Conservation (phyloP, 139 green algal genomes). For the Gonium pectorale region DNA sequence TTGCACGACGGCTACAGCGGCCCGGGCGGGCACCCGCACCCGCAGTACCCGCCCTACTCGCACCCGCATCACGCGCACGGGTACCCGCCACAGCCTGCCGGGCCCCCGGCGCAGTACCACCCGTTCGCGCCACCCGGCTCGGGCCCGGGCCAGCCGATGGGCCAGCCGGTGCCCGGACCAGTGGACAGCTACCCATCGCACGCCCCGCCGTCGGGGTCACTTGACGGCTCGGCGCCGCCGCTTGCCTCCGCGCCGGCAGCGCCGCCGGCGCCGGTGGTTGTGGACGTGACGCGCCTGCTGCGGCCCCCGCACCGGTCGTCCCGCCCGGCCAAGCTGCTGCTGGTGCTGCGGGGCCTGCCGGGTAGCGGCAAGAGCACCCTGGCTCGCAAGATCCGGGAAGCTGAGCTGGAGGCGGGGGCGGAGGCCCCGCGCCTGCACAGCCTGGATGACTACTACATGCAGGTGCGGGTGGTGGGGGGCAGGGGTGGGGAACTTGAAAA, state of each 20-base stretch:
- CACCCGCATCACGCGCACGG: too few species aligned
- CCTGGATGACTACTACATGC: constrained; percentile 93
- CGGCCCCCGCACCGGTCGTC: constrained; percentile 47
- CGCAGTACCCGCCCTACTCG: too few species aligned
- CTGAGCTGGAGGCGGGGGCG: constrained; percentile 73
- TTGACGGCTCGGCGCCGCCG: too few species aligned
- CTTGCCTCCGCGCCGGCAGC: neutral
- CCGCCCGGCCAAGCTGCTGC: constrained; percentile 68
- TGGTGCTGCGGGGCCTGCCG: constrained; percentile 80
- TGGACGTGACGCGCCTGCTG: constrained; percentile 48
- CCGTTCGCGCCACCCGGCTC: too few species aligned
- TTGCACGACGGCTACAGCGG: too few species aligned
- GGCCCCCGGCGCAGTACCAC: too few species aligned
- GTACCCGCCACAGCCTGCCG: too few species aligned
- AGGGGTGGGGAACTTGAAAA: neutral
- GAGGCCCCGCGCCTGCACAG: constrained; percentile 77
- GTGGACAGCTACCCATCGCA: too few species aligned
- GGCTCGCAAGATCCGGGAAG: constrained; percentile 70
- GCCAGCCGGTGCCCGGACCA: neutral
- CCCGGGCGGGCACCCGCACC: too few species aligned
- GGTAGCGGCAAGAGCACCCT: constrained; percentile 86
- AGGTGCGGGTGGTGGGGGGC: constrained; percentile 54
- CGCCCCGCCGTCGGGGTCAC: too few species aligned
- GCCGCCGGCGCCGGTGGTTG: neutral
- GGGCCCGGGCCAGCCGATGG: neutral